Conservation (phyloP, 768 basidiomycete species). For the Naganishia randhawae region DNA sequence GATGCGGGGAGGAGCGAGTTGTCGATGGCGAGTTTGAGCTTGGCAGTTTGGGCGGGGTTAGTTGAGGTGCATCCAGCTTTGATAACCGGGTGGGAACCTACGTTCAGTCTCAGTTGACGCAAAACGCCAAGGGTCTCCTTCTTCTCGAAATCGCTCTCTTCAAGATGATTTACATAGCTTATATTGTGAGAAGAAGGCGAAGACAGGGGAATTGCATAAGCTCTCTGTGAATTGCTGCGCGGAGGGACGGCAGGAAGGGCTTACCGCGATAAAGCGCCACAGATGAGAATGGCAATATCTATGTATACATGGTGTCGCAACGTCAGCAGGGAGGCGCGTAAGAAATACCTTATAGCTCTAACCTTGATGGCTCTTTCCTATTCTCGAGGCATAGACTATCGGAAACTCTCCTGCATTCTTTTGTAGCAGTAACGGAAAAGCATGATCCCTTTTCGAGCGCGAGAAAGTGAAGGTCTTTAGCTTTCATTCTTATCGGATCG, state of each 20-base stretch:
- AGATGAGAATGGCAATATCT: constrained; percentile 78
- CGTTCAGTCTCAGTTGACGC: constrained; percentile 61
- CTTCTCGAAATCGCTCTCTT: constrained; percentile 68
- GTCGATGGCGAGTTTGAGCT: constrained; percentile 88
- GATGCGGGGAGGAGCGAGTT: constrained; percentile 59
- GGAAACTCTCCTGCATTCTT: constrained; percentile 82
- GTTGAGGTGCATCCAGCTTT: background rate
- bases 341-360: background rate
- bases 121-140: constrained; percentile 67
- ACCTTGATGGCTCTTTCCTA: constrained; percentile 48
- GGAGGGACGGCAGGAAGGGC: constrained; percentile 3
- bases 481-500: background rate
- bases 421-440: constrained; percentile 65
- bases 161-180: constrained; percentile 78
- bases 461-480: background rate
- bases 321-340: background rate
- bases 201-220: background rate
- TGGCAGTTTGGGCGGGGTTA: constrained; percentile 60
- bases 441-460: constrained; percentile 35
- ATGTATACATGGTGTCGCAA: background rate
- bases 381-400: constrained; percentile 75
- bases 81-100: constrained; percentile 22
- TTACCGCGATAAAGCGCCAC: constrained; percentile 80
- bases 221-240: background rate
- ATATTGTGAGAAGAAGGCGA: background rate